Base-by-base conservation (phyloP, 108 stramenopile genomes). In the Aurantiochytrium sp. region DNA sequence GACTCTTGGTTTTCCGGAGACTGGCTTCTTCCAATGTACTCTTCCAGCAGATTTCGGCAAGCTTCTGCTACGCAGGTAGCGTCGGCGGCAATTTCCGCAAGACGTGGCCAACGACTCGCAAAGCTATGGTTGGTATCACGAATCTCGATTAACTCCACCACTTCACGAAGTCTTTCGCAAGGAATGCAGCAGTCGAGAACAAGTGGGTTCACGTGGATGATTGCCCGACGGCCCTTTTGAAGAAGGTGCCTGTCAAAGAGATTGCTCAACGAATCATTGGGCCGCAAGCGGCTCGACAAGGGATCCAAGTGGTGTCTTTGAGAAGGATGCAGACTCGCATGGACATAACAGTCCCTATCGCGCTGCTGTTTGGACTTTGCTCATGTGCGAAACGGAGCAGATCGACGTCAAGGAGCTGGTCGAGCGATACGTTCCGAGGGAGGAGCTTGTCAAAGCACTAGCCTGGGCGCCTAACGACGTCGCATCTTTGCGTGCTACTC, bases 321-420 rank as follows among this genome's bases (percentile, higher is more conserved):
- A 83, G 76, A 35, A 8, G 51, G 76, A 83, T 23, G 76, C 76
- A 35, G 76, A 83, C 76, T 28, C 6, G 4, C 76, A 83, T 35
- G 76, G 76, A 53, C 76, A 83, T 2, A 53, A 35, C 51, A 83
- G 76, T 35, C 76, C 76, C 23, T 83, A 83, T 53, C 76, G 76
- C 0, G 76, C 76, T 55, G 76, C 76, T 23, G 76, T 53, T 53
- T 83, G 76, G 76, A 83, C 76, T 45, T 35, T 83, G 1, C 76
- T 83, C 5, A 83, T 83, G 76, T 83, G 76, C 76, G 76, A 83
- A 23, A 8, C 76, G 76, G 76, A 83, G 18, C 76, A 10, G 23
- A 83, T 83, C 51, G 76, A 83, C 76, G 76, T 83, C 23, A 83
- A 83, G 76, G 76, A 83, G 76, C 4, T 83, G 10, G 76, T 83